Percentiles rank a stretch among this genome's conserved stretches.
Conservation (phyloP, 768 basidiomycete species). For the Naganishia kalamii region DNA sequence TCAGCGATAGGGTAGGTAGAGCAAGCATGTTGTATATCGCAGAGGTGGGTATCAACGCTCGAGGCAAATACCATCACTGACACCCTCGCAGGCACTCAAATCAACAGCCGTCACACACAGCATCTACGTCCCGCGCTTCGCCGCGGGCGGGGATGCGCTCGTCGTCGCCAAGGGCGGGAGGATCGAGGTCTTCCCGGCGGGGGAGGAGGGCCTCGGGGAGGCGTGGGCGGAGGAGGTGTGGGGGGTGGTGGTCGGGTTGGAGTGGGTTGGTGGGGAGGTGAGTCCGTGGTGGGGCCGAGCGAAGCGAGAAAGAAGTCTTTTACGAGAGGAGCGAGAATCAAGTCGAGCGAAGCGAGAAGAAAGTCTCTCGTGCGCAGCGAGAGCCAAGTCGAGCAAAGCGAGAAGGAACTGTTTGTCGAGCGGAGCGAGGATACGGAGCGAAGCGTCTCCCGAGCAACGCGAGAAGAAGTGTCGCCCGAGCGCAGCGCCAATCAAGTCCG, state of each 20-base stretch:
- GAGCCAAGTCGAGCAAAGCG: no score
- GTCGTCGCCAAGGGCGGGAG: conserved; percentile 40
- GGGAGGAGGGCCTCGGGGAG: conserved; percentile 29
- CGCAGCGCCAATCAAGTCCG: no score
- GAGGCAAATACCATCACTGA: no score
- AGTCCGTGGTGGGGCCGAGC: not conserved
- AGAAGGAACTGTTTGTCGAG: no score
- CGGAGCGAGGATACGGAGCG: no score
- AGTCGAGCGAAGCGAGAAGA: not conserved
- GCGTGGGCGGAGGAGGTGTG: conserved; percentile 31
- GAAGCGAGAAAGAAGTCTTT: not conserved
- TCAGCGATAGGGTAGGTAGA: no score
- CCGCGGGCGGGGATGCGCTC: conserved; percentile 21
- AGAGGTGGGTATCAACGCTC: not conserved
- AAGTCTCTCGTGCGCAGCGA: no score
- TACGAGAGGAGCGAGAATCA: not conserved
- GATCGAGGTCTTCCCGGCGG: conserved; percentile 39
- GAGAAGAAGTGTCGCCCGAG: no score
- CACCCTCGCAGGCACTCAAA: conserved; percentile 32
- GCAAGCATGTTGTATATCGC: conserved; percentile 10
- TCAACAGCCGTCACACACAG: conserved; percentile 41
- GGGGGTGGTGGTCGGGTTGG: conserved; percentile 41
- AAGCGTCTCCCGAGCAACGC: no score
- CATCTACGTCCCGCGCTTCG: conserved; percentile 26
- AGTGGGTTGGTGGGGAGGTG: conserved; percentile 34